Evolutionary conservation across 148 eudicot genomes (phyloP), one percentile per base, ranked within the genome.

Genomic region (Amaranthus hypochondriacus): DNA sequence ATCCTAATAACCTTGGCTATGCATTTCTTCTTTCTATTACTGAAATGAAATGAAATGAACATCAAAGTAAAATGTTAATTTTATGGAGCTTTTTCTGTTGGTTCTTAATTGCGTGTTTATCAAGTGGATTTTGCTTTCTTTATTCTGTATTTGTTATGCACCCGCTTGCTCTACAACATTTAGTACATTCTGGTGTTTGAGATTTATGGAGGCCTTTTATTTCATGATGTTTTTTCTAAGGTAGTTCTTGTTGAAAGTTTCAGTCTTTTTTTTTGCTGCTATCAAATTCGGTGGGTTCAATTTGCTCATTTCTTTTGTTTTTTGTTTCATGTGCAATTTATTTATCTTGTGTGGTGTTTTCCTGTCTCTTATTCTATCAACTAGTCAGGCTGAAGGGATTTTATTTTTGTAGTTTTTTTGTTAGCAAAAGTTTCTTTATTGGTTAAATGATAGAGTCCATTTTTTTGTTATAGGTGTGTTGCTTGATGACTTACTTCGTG

Each of bases 401-500:
- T 52, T 43, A 28, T 21, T 54, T 21, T 44, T 63, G 39, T 21
- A 2, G 51, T 12, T 44, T 56, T 28, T 28, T 28, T 28, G 39
- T 28, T 28, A 28, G 39, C 39, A 28, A 28, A 28, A 28, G 39
- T 0, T 28, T 55, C 21, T 68, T 66, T 60, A 12, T 46, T 14
- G 39, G 39, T 28, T 28, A 28, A 28, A 28, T 28, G 39, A 0
- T 28, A 28, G 39, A 28, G 39, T 28, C 39, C 39, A 28, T 28
- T 28, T 28, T 28, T 28, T 28, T 28, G 39, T 28, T 28, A 28
- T 28, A 28, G 98, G 98, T 68, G 96, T 95, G 72, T 85, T 95
- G 68, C 90, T 95, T 67, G 98, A 92, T 82, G 96, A 92, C 77
- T 85, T 95, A 66, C 89, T 95, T 70, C 93, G 92, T 42, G 98